Base-by-base conservation (phyloP, 1,284 basidiomycete species). In the Cutaneotrichosporon curvatum region DNA sequence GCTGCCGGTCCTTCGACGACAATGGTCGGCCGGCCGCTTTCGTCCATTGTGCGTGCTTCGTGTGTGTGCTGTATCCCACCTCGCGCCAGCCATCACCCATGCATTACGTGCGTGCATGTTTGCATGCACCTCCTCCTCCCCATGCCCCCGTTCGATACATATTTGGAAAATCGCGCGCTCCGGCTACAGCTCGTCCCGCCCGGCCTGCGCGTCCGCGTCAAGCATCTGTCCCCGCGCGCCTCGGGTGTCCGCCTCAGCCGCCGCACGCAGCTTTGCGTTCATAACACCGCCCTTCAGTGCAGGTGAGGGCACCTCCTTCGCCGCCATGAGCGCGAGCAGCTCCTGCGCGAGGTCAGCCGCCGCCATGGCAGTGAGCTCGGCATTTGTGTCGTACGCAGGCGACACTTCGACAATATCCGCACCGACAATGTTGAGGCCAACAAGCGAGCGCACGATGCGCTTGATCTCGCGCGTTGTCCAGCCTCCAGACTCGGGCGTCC, bases 321-420 rank as follows among this genome's bases (percentile, higher is more conserved):
- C 42, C 1, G 40, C 35, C 55, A 56, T 53, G 44, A 59, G 55
- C 10, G 53, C 44, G 22, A 70, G 34, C 45, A 68, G 65, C 42
- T 70, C 67, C 31, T 58, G 61, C 2, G 63, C 63, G 39, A 68
- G 58, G 43, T 71, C 69, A 6, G 69, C 68, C 4, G 69, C 69
- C 12, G 64, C 67, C 45, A 70, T 67, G 22, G 61, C 63, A 1
- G 69, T 68, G 16, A 71, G 60, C 45, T 71, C 69, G 28, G 62
- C 63, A 38, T 71, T 62, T 4, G 66, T 63, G 52, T 72, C 70
- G 50, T 70, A 72, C 3, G 66, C 65, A 3, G 70, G 63, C 0
- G 64, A 55, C 3, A 69, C 59, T 48, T 69, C 67, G 43, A 69
- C 68, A 20, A 87, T 73, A 61, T 85, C 83, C 1, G 81, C 81